Evolutionary conservation across 768 basidiomycete genomes (phyloP).

Genomic region (Lepiota brunneoincarnata): DNA sequence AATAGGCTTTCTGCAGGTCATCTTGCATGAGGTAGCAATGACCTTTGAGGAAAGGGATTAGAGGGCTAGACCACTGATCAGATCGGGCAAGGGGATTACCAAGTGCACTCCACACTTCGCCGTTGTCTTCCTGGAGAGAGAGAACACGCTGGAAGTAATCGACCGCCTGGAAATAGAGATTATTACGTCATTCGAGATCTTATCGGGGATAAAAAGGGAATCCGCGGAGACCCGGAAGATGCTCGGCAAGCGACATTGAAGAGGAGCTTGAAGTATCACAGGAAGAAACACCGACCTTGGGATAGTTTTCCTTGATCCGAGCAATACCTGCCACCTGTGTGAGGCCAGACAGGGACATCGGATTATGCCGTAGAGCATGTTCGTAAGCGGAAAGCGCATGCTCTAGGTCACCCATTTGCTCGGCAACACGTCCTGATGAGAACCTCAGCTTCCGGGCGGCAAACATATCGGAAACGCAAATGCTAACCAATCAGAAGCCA

Average conservation of each 20-base stretch:
- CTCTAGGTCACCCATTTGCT: constrained; percentile 93
- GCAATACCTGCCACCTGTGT: constrained; percentile 95
- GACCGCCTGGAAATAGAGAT: constrained; percentile 72
- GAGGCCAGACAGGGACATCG: constrained; percentile 84
- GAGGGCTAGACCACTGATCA: neutral
- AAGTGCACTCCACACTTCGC: constrained; percentile 97
- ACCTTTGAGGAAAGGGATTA: constrained; percentile 42
- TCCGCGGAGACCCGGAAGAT: constrained; percentile 35
- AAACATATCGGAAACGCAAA: constrained; percentile 6
- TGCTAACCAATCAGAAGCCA: constrained; percentile 88
- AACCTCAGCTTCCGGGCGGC: constrained; percentile 13
- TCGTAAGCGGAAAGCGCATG: constrained; percentile 93
- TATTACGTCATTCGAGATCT: constrained; percentile 36
- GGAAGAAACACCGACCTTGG: constrained; percentile 63
- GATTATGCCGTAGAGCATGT: constrained; percentile 92
- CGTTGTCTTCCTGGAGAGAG: constrained; percentile 89
- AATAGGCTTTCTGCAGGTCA: constrained; percentile 97
- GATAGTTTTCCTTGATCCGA: constrained; percentile 96
- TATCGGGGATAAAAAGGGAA: constrained; percentile 28
- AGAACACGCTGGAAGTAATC: constrained; percentile 96
- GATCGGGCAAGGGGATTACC: constrained; percentile 45
- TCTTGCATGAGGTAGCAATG: constrained; percentile 99
- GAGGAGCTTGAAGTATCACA: constrained; percentile 7
- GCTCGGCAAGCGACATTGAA: constrained; percentile 20
- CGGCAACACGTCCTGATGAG: constrained; percentile 82